Evolutionary conservation across 257 asterid species (phyloP), one percentile per base, ranked within the genome.

Genomic region (Scutellaria minor): DNA sequence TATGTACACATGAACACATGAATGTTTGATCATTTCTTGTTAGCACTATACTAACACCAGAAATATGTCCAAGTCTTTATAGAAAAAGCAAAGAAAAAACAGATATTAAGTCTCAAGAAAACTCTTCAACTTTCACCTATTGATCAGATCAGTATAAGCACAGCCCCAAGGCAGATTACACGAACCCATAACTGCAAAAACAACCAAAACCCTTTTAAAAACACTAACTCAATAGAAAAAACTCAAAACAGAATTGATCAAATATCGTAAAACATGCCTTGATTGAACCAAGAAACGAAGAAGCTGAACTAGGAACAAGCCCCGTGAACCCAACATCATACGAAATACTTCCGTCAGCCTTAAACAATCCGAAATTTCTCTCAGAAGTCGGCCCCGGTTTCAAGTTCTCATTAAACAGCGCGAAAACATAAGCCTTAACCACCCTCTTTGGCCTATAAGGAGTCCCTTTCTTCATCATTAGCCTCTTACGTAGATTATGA

Each of bases 331-430:
- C 96, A 64, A 92, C 64, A 40, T 89, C 79, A 65, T 92, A 92
- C 3, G 96, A 59, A 57, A 72, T 67, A 58, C 96, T 88, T 27
- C 97, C 97, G 68, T 92, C 97, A 50, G 90, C 83, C 85, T 88
- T 88, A 68, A 88, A 92, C 84, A 91, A 66, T 18, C 97, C 97
- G 51, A 89, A 89, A 66, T 91, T 89, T 57, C 95, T 89, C 87
- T 91, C 97, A 1, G 96, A 89, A 18, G 93, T 88, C 1, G 95
- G 97, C 0, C 96, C 96, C 4, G 93, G 90, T 80, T 92, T 89
- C 76, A 46, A 65, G 47, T 92, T 81, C 57, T 92, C 97, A 24
- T 89, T 92, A 39, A 92, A 92, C 81, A 92, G 51, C 0, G 97
- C 96, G 40, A 92, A 92, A 6, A 92, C 45, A 47, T 92, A 92